These are phyloP conservation scores for Akanthomyces dipterigenus DNA, from an alignment of 2,329 filamentous ascomycete species.

Conservation along the genomic window DNA sequence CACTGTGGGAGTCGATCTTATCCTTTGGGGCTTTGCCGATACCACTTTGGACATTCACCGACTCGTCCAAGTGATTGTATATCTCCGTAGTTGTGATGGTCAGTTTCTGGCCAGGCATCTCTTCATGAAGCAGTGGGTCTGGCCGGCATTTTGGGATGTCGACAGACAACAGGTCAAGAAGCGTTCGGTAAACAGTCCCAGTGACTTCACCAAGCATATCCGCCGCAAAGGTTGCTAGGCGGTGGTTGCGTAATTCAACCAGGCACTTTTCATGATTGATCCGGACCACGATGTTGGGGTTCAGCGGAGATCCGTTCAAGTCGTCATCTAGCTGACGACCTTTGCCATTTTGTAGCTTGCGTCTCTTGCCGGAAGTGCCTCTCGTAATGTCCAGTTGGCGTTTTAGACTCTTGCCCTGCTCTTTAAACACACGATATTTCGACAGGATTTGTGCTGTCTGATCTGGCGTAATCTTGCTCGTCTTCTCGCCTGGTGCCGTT, in stretches of 20 bases:
- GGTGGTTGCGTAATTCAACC: constrained; percentile 73
- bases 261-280: constrained; percentile 81
- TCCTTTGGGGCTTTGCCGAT: constrained; percentile 48
- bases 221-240: constrained; percentile 65
- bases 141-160: constrained; percentile 61
- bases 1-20: constrained; percentile 38
- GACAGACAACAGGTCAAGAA: constrained; percentile 64
- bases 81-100: constrained; percentile 49
- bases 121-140: constrained; percentile 38
- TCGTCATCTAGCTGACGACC: constrained; percentile 28
- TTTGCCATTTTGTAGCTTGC: constrained; percentile 46
- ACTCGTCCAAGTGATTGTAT: constrained; percentile 45
- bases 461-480: constrained; percentile 58
- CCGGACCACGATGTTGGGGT: constrained; percentile 63
- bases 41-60: constrained; percentile 47
- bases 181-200: constrained; percentile 67
- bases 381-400: constrained; percentile 40
- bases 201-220: constrained; percentile 67
- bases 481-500: constrained; percentile 34
- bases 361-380: constrained; percentile 39
- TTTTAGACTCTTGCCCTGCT: constrained; percentile 45
- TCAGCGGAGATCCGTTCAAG: constrained; percentile 40
- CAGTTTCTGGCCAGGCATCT: constrained; percentile 23
- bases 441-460: constrained; percentile 50
- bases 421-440: constrained; percentile 46